A percentile compares a stretch with the other conserved stretches of the same genome.
Evolutionary conservation across 1,284 basidiomycete species (phyloP).

Genomic region (Tranzscheliella williamsii): DNA sequence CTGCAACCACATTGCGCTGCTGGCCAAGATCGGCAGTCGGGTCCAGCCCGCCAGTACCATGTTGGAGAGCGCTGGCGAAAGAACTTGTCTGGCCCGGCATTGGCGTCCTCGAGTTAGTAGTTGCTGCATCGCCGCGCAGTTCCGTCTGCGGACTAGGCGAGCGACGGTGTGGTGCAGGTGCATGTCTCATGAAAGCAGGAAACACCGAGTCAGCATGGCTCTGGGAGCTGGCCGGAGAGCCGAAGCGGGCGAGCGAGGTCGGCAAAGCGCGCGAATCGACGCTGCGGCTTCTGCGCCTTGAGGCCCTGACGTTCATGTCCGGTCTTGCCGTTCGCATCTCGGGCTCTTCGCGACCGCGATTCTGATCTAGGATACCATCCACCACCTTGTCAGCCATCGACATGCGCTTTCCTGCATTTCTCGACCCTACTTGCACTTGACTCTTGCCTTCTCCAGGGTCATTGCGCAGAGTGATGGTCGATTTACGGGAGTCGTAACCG

Average conservation of each 20-base stretch:
- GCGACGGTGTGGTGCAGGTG: conserved; percentile 8
- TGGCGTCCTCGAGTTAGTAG: conserved; percentile 8
- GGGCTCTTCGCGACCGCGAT: conserved; percentile 42
- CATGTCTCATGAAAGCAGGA: conserved; percentile 36
- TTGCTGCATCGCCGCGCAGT: conserved; percentile 14
- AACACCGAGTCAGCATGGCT: conserved; percentile 35
- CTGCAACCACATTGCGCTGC: conserved; percentile 14
- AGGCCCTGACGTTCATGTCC: conserved; percentile 19
- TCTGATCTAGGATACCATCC: conserved; percentile 29
- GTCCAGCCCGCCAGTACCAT: neutral
- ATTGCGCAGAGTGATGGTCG: conserved; percentile 14
- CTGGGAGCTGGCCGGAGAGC: conserved; percentile 30
- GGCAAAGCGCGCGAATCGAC: conserved; percentile 19
- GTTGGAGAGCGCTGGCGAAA: neutral
- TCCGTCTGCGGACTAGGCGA: conserved; percentile 21
- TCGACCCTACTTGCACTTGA: conserved; percentile 17
- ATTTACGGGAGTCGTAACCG: conserved; percentile 28
- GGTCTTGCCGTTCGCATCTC: conserved; percentile 23
- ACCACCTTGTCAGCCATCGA: conserved; percentile 41
- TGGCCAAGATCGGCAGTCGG: conserved; percentile 5
- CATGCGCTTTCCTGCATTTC: conserved; percentile 14
- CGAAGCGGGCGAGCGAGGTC: conserved; percentile 7
- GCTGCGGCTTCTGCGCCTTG: conserved; percentile 36
- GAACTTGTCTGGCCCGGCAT: conserved; percentile 6
- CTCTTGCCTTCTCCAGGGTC: conserved; percentile 3